A percentile compares a stretch with the other conserved stretches of the same genome.
These are phyloP conservation scores for Abrus pulchellus DNA, from an alignment of 306 rosid genomes.

Conservation along the genomic window DNA sequence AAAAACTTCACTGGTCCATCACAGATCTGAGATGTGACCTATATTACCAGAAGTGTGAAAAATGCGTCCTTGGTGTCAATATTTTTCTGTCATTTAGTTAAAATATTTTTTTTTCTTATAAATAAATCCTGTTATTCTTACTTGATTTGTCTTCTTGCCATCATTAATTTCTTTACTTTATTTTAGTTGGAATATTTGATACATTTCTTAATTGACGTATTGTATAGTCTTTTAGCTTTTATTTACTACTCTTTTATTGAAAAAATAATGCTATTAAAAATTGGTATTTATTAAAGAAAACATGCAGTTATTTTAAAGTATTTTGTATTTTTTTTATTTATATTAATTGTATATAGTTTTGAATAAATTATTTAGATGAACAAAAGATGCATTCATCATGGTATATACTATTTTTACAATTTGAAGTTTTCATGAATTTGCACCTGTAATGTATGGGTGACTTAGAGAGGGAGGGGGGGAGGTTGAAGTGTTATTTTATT, in stretches of 20 bases:
- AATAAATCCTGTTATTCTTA: slow-evolving; percentile 21
- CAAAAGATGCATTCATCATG: background rate
- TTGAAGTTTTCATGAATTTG: background rate
- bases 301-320: background rate
- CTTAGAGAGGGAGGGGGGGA: background rate
- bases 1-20: background rate
- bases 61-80: background rate
- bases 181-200: background rate
- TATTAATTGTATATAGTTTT: background rate
- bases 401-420: slow-evolving; percentile 7
- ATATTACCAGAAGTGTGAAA: background rate
- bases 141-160: background rate
- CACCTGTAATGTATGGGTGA: slow-evolving; percentile 3
- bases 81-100: background rate
- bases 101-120: background rate
- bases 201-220: background rate
- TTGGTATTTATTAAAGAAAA: background rate
- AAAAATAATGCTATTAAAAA: background rate
- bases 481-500: background rate
- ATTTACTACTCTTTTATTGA: background rate
- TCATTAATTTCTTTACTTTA: background rate
- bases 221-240: background rate
- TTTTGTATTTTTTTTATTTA: background rate
- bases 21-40: background rate
- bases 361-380: background rate